Evolutionary conservation across 2,329 filamentous ascomycete genomes (phyloP).

Genomic region (Mariannaea elegans): DNA sequence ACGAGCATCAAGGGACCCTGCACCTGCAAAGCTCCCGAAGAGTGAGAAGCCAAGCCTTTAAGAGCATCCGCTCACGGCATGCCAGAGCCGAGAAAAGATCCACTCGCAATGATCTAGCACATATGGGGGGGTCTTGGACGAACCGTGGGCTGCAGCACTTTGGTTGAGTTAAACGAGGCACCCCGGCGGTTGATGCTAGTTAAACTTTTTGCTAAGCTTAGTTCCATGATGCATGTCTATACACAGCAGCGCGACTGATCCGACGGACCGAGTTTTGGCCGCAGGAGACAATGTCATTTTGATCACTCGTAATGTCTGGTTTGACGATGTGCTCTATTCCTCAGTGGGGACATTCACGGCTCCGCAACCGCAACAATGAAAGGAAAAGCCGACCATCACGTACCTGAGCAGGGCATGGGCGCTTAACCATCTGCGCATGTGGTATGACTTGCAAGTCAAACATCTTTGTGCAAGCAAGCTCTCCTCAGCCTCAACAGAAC

Average conservation of each 20-base stretch:
- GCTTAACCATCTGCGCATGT: not conserved
- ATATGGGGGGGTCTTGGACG: not conserved
- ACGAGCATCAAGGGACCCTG: too few species aligned
- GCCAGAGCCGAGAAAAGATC: constrained; percentile 29
- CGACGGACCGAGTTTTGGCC: not conserved
- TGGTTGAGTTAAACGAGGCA: not conserved
- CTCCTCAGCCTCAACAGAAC: constrained; percentile 2
- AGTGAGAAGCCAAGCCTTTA: constrained; percentile 3
- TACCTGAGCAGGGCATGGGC: not conserved
- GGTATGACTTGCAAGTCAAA: not conserved
- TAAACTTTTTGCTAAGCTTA: constrained; percentile 1
- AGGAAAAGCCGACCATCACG: too few species aligned
- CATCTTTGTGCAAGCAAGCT: not conserved
- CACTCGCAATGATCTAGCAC: not conserved
- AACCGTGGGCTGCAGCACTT: not conserved
- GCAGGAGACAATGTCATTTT: too few species aligned
- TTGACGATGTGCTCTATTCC: too few species aligned
- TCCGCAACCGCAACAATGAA: not conserved
- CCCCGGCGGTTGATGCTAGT: not conserved
- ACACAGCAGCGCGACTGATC: not conserved
- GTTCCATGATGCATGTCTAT: not conserved
- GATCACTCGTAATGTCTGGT: too few species aligned
- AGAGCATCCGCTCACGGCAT: constrained; percentile 30
- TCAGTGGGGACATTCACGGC: not conserved
- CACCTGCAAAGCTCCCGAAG: not conserved